Evolutionary conservation across 2,329 filamentous ascomycete species (phyloP), one percentile per base, ranked within the genome.

Genomic region (Cadophora sp.): DNA sequence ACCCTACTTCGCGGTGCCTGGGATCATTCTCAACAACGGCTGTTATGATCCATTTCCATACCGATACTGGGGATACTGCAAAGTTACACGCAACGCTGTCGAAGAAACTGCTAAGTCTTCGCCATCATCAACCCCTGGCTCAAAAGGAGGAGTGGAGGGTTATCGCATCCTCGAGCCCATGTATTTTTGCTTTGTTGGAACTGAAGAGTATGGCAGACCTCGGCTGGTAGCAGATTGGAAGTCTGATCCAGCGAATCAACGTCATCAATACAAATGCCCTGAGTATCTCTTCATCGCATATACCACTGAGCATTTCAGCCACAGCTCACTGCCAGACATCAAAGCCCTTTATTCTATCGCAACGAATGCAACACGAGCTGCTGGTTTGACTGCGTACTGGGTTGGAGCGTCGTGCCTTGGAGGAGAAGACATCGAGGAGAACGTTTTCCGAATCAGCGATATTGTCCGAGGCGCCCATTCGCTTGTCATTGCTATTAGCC

Each of bases 391-490:
- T n/a, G 58, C 68, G 0, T 69, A 62, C 62, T 67, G 68, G 65
- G 59, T 69, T 47, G 65, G 50, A 41, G 62, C 51, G 24, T 60
- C 50, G 11, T 67, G 66, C 43, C 18, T 43, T 43, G 60, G 56
- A 33, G 45, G 50, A 13, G 59, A 62, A n/a, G 59, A 69, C 36
- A 51, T 66, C 30, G 67, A 62, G 53, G 68, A 66, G 18, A 68
- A 68, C 45, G 67, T 68, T 22, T 68, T 69, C 53, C 66, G 66
- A 36, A 67, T 72, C 59, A 66, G 59, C 60, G 68, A 72, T 45
- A 55, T 72, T 36, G 47, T 71, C 14, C 69, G 70, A 27, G 67
- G 59, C 39, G 63, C 66, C 14, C 22, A 63, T 22, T 41, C 65
- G 20, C 20, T 66, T 3, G 51, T 59, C 7, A 66, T 64, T 50